These are phyloP conservation scores for Phytophthora sp. DNA, from an alignment of 352 stramenopile genomes.

Conservation along the genomic window DNA sequence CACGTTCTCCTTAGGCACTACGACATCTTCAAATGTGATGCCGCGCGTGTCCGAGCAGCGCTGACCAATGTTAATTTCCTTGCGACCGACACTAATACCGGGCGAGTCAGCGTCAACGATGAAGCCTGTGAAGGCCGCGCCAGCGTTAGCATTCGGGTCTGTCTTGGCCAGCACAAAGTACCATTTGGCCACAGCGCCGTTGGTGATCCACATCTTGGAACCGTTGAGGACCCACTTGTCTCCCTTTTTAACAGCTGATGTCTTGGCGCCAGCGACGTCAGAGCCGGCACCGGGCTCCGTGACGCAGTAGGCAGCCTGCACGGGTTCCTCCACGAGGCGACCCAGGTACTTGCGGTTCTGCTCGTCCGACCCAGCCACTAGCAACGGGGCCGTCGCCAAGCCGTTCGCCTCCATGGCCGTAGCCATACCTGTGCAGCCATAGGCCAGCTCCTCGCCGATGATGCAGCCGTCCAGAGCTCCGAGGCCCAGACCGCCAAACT, in stretches of 20 bases:
- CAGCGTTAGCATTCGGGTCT: slow-evolving; percentile 70
- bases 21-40: slow-evolving; percentile 93
- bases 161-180: slow-evolving; percentile 93
- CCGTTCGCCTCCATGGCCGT: slow-evolving; percentile 92
- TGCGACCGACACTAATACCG: slow-evolving; percentile 87
- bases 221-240: slow-evolving; percentile 95
- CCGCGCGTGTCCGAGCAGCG: slow-evolving; percentile 90
- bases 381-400: slow-evolving; percentile 79
- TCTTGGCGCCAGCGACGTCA: slow-evolving; percentile 91
- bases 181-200: slow-evolving; percentile 91
- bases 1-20: slow-evolving; percentile 88
- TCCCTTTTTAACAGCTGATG: slow-evolving; percentile 91
- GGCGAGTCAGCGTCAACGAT: slow-evolving; percentile 89
- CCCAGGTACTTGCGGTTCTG: slow-evolving; percentile 91
- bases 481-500: slow-evolving; percentile 85
- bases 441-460: slow-evolving; percentile 91
- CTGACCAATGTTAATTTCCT: slow-evolving; percentile 93
- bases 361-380: slow-evolving; percentile 81
- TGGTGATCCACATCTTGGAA: slow-evolving; percentile 95
- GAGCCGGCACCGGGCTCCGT: slow-evolving; percentile 91
- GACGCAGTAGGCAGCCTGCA: slow-evolving; percentile 90
- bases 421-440: slow-evolving; percentile 91
- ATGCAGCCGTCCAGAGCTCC: slow-evolving; percentile 84
- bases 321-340: slow-evolving; percentile 77
- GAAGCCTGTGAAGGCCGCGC: slow-evolving; percentile 90